Base-by-base conservation (phyloP, 2,329 filamentous ascomycete species). In the Fusarium oxysporum region DNA sequence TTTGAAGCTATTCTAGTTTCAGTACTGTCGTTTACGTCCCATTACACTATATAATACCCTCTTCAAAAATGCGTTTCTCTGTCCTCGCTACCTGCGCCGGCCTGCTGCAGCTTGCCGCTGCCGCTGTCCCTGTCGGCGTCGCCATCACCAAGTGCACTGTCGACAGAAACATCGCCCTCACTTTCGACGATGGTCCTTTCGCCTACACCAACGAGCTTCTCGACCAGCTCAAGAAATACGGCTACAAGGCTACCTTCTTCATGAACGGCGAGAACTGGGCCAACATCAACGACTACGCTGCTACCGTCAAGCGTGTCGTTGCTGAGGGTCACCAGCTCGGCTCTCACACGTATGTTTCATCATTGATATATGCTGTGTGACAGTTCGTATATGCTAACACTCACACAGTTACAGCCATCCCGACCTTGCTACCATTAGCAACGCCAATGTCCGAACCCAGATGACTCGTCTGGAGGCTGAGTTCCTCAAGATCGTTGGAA, bases 291-390 rank as follows among this genome's bases (percentile, higher is more conserved):
- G 62, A 78, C 55, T 72, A 78, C 51, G 25, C 44, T 17, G 41
- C 70, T 6, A 70, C 67, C 4, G 62, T 81, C 28, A 62, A 76
- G 65, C 83, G 85, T 62, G 86, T 87, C 81, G 68, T 86, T 67
- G 67, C 78, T 51, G 72, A 75, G 37, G 86, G 86, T 9, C 89
- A 90, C 78, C 89, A 91, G 79, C 82, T 91, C 64, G 88, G 86
- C 53, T 87, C 85, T 33, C 66, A 69, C 66, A 69, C 66, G 66
- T 69, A 70, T 32, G 66, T 54, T 16, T 32, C 51, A 41, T 51
- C 30, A 54, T 38, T 13, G 30, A 50, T 7, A 21, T 28, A 21
- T 47, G 53, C n/a, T 37, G 51, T 40, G 41, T 17, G 21, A 57
- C 62, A 35, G 10, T 21, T 37, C 54, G 21, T 35, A 33, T 53